Base-by-base conservation (phyloP, 2,329 filamentous ascomycete genomes). In the Endoconidiophora laricicola region DNA sequence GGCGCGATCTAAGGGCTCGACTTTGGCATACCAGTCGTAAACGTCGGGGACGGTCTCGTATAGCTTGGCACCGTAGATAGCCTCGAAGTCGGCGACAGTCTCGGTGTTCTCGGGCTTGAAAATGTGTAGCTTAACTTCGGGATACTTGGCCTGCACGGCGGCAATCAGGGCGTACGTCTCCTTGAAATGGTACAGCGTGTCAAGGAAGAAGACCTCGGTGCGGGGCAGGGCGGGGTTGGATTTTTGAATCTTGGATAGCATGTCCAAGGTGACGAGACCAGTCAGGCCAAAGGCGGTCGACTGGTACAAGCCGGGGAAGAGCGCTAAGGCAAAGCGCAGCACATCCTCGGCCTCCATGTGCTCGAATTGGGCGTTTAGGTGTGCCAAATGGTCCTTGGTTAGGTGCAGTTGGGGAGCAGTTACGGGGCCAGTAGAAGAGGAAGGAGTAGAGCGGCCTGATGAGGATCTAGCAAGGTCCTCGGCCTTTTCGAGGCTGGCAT, bases 11-110 rank as follows among this genome's bases (percentile, higher is more conserved):
- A 88, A 86, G 14, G 91, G 91, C 71, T 98, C 91, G 45, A 98
- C 91, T 72, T 98, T 98, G 68, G 88, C 91, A 55, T 91, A 73
- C 74, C 86, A 96, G 73, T 98, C 91, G 67, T 98, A 98, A 60
- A 90, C 76, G 60, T 95, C 85, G 46, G 87, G 76, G 56, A 91
- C 82, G 29, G 71, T 76, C 63, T 94, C 83, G 80, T 88, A 98
- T 44, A 96, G 70, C 57, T 78, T 77, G 62, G 81, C 72, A 60
- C 91, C 91, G 62, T 95, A 86, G 60, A 78, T 81, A 54, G 74
- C 70, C 63, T 86, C 83, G 60, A 98, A 95, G 56, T 94, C 81
- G 47, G 76, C 75, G 16, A 76, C 73, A 0, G 74, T 87, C 50
- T 82, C 74, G 59, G 76, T 76, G 47, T 82, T 86, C 48, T 81